Conservation (phyloP, 2,329 filamentous ascomycete genomes). For the Botrytis pseudocinerea region DNA sequence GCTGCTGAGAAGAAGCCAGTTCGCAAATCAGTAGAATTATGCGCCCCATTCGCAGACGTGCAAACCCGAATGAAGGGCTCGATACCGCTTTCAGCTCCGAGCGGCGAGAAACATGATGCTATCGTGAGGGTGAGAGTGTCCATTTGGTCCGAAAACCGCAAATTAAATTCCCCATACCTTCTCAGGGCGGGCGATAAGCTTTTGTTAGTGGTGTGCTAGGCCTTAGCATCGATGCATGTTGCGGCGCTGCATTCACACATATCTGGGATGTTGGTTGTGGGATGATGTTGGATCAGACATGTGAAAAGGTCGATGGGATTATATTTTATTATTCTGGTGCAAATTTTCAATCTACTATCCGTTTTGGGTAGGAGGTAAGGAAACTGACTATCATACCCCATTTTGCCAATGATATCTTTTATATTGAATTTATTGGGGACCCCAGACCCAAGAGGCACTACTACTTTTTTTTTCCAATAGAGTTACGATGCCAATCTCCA, state of each 20-base stretch:
- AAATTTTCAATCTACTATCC: neutral
- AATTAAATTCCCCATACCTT: slow-evolving; percentile 8
- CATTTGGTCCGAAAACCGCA: neutral
- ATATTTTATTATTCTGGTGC: neutral
- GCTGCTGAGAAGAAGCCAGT: neutral
- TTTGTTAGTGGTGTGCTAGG: slow-evolving; percentile 8
- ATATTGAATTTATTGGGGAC: slow-evolving; percentile 9
- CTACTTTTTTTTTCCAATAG: neutral
- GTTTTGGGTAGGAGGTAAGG: neutral
- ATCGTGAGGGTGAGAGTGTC: neutral
- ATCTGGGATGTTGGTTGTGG: neutral
- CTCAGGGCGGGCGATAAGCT: slow-evolving; percentile 15
- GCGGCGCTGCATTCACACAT: slow-evolving; percentile 1
- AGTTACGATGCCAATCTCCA: neutral
- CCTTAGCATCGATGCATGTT: slow-evolving; percentile 12
- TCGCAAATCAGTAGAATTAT: neutral
- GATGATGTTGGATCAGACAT: neutral
- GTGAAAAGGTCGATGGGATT: neutral
- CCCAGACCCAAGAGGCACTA: slow-evolving; percentile 16
- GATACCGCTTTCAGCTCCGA: slow-evolving; percentile 11
- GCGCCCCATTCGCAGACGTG: slow-evolving; percentile 10
- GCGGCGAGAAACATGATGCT: slow-evolving; percentile 4
- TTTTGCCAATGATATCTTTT: neutral
- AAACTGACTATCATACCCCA: neutral
- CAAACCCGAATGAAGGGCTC: neutral